Evolutionary conservation across 176 grass and related monocot species (phyloP).

Genomic region (Metroxylon sagu): DNA sequence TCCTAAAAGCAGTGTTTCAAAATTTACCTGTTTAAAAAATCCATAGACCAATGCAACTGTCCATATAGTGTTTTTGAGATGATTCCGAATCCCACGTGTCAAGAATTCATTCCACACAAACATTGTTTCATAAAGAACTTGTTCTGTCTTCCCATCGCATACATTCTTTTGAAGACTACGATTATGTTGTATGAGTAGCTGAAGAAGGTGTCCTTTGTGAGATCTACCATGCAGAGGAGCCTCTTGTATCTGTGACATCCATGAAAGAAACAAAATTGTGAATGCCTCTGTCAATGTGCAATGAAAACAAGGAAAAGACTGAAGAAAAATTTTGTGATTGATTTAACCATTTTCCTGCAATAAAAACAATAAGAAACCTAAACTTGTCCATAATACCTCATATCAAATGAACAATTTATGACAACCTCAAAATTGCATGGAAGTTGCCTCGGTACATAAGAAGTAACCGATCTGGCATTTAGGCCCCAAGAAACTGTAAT

Average conservation of each 20-base stretch:
- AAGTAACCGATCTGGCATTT: too few species aligned
- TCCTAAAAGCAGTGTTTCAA: background rate
- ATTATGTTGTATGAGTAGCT: constrained; percentile 99
- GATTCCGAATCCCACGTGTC: constrained; percentile 56
- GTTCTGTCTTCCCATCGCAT: constrained; percentile 41
- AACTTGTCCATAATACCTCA: constrained; percentile 41
- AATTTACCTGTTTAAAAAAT: constrained; percentile 88
- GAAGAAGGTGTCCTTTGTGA: constrained; percentile 98
- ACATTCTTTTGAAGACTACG: constrained; percentile 85
- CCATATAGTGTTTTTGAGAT: constrained; percentile 81
- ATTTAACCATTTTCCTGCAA: background rate
- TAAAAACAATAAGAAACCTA: constrained; percentile 11
- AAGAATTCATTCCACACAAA: constrained; percentile 98
- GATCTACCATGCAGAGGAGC: constrained; percentile 74
- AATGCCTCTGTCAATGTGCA: constrained; percentile 2
- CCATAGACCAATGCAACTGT: constrained; percentile 89
- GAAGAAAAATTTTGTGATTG: background rate
- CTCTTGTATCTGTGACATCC: constrained; percentile 70
- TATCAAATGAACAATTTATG: constrained; percentile 35
- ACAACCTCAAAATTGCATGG: constrained; percentile 32
- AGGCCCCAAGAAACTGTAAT: too few species aligned
- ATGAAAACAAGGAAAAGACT: background rate
- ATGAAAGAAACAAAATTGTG: constrained; percentile 3
- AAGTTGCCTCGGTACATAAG: constrained; percentile 24
- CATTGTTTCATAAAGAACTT: constrained; percentile 84